Evolutionary conservation across 2,329 filamentous ascomycete species (phyloP).

Genomic region (Penicillium sclerotigenum): DNA sequence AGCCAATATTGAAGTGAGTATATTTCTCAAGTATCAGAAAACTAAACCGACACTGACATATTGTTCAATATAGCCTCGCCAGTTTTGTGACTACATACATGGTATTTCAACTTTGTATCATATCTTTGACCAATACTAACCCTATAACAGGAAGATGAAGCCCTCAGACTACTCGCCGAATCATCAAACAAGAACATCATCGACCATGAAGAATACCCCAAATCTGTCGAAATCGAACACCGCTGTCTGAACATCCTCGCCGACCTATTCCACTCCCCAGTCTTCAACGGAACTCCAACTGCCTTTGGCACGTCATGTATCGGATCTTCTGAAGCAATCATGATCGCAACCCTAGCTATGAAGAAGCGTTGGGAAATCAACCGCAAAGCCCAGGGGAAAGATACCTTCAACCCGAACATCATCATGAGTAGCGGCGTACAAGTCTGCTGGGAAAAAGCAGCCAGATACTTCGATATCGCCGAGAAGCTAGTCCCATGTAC

Average conservation of each 20-base stretch:
- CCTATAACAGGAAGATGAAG: constrained; percentile 53
- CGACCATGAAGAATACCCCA: constrained; percentile 66
- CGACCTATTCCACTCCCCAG: constrained; percentile 61
- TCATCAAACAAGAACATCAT: constrained; percentile 69
- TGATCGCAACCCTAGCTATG: constrained; percentile 69
- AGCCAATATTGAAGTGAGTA: constrained; percentile 64
- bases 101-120: constrained; percentile 24
- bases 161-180: constrained; percentile 62
- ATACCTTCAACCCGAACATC: constrained; percentile 65
- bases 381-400: constrained; percentile 58
- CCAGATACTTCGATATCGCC: constrained; percentile 71
- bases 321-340: constrained; percentile 68
- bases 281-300: constrained; percentile 51
- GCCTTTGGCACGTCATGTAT: constrained; percentile 68
- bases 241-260: constrained; percentile 68
- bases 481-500: constrained; percentile 41
- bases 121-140: not conserved
- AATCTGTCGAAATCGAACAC: constrained; percentile 60
- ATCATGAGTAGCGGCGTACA: constrained; percentile 73
- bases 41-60: not conserved
- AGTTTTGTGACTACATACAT: constrained; percentile 71
- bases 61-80: constrained; percentile 8
- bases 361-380: constrained; percentile 71
- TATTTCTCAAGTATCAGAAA: not conserved
- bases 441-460: constrained; percentile 70